Conservation (phyloP, 2,329 filamentous ascomycete genomes). For the Epichloe aotearoae region DNA sequence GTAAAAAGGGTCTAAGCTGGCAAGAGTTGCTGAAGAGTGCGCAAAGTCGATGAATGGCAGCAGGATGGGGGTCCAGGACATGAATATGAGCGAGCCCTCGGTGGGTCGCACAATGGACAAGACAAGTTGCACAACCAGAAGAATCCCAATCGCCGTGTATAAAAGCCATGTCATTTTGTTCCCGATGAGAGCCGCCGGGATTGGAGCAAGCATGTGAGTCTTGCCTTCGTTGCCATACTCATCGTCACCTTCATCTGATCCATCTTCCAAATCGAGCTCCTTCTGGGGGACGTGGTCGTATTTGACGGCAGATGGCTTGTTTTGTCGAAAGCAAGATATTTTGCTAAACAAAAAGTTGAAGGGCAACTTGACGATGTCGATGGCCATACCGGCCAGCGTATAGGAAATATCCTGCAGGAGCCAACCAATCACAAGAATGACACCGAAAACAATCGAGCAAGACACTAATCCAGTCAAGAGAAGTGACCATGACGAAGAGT, state of each 20-base stretch:
- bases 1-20: conserved; percentile 12
- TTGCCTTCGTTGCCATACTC: conserved; percentile 2
- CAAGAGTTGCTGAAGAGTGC: conserved; percentile 17
- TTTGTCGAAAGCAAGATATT: conserved; percentile 4
- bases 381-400: conserved; percentile 8
- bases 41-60: conserved; percentile 22
- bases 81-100: conserved; percentile 20
- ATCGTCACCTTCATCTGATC: conserved; percentile 5
- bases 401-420: conserved; percentile 12
- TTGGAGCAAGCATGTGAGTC: neutral
- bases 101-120: conserved; percentile 15
- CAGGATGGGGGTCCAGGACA: conserved; percentile 22
- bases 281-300: conserved; percentile 8
- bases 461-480: conserved; percentile 15
- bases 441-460: conserved; percentile 4
- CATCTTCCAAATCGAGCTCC: conserved; percentile 7
- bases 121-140: conserved; percentile 14
- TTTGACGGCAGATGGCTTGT: neutral
- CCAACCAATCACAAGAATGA: conserved; percentile 9
- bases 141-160: conserved; percentile 12
- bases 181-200: neutral
- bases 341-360: conserved; percentile 7
- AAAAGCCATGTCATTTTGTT: conserved; percentile 6
- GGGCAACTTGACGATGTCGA: conserved; percentile 11
- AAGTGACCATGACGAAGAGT: conserved; percentile 13